Evolutionary conservation across 352 stramenopile genomes (phyloP).

Genomic region (Phytophthora palmivora): DNA sequence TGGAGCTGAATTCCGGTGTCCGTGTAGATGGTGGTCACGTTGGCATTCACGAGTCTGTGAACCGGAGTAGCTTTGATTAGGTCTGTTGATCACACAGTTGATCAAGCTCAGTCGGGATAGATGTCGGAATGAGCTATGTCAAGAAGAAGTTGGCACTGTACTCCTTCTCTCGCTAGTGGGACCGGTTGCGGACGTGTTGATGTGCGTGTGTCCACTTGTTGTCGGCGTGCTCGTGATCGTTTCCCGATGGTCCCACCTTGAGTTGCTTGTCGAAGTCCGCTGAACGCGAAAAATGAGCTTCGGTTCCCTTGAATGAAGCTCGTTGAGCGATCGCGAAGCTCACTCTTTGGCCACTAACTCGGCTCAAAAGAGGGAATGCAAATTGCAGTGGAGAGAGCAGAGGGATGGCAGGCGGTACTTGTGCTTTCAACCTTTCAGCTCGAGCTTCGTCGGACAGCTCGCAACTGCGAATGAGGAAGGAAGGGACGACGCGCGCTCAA

Average conservation of each 20-base stretch:
- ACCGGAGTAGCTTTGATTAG: conserved; percentile 1
- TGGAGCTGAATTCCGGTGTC: background rate
- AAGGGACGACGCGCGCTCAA: conserved; percentile 23
- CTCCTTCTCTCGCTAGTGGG: conserved; percentile 27
- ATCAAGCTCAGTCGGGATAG: no score
- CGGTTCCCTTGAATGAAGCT: conserved; percentile 7
- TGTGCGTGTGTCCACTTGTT: conserved; percentile 30
- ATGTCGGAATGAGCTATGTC: conserved; percentile 36
- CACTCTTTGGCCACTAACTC: conserved; percentile 10
- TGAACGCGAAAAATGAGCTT: background rate
- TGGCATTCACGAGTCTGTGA: conserved; percentile 17
- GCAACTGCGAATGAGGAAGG: conserved; percentile 46
- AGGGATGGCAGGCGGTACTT: conserved; percentile 26
- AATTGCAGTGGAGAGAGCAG: conserved; percentile 33
- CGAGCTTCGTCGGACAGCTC: conserved; percentile 30
- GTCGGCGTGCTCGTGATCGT: conserved; percentile 19
- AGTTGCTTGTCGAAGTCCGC: conserved; percentile 9
- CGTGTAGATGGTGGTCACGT: background rate
- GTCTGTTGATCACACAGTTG: background rate
- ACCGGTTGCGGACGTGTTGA: conserved; percentile 20
- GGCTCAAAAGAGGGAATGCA: conserved; percentile 29
- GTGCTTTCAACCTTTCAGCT: conserved; percentile 6
- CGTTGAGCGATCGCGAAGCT: conserved; percentile 21
- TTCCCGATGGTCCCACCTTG: conserved; percentile 26
- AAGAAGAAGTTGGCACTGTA: conserved; percentile 23